Conservation (phyloP, 2,329 filamentous ascomycete species). For the Cercospora brassicicola region DNA sequence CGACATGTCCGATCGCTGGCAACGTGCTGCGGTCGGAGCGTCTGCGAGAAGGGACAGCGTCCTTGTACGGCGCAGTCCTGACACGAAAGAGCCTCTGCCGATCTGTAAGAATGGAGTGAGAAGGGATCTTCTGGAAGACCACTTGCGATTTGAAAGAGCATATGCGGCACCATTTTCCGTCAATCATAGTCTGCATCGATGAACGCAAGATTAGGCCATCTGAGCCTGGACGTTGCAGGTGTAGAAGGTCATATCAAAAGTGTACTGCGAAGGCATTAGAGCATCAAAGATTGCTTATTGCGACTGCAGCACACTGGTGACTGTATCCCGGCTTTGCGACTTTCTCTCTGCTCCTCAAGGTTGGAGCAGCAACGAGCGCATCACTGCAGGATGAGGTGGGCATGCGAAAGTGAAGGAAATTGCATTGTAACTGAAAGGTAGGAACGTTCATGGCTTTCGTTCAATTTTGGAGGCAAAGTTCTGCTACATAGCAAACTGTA, state of each 20-base stretch:
- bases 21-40: background rate
- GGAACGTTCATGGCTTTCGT: background rate
- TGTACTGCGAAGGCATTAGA: background rate
- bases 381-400: background rate
- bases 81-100: background rate
- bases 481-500: background rate
- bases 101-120: background rate
- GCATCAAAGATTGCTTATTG: background rate
- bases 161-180: background rate
- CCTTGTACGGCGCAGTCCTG: background rate
- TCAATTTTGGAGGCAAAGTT: background rate
- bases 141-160: background rate
- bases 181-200: background rate
- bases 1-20: background rate
- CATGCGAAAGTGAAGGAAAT: background rate
- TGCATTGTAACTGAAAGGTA: background rate
- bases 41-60: background rate
- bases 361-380: background rate
- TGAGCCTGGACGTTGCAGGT: background rate
- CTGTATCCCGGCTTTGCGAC: background rate
- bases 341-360: background rate
- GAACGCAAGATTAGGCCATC: background rate
- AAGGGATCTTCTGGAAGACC: background rate
- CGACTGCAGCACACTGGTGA: background rate
- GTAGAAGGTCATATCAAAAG: background rate